Conservation (phyloP, 495 filamentous ascomycete genomes). For the Rostrohypoxylon terebratum region DNA sequence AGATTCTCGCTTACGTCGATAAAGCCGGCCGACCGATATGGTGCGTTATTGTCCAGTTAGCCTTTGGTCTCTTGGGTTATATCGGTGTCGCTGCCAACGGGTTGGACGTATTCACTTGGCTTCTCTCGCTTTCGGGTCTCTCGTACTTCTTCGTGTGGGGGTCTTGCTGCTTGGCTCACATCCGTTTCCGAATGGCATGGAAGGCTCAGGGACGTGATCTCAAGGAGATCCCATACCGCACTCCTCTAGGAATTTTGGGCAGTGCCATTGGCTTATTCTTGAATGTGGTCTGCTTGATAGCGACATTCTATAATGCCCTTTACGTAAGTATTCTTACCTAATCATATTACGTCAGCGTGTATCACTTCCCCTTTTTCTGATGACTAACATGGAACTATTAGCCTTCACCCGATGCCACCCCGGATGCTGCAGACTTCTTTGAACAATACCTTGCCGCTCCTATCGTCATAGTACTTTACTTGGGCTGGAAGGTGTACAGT, state of each 20-base stretch:
- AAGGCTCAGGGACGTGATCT: slow-evolving; percentile 63
- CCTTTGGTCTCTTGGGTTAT: slow-evolving; percentile 59
- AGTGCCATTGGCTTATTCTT: slow-evolving; percentile 70
- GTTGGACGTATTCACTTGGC: slow-evolving; percentile 66
- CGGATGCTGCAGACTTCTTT: slow-evolving; percentile 71
- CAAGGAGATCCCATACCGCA: slow-evolving; percentile 61
- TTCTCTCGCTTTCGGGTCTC: slow-evolving; percentile 75
- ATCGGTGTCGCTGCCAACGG: slow-evolving; percentile 46
- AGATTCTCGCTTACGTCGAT: slow-evolving; percentile 67
- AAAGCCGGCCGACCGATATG: slow-evolving; percentile 68
- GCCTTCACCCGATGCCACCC: slow-evolving; percentile 65
- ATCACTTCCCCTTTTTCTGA: neutral
- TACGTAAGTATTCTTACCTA: slow-evolving; percentile 52
- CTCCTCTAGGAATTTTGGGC: slow-evolving; percentile 70
- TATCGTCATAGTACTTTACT: slow-evolving; percentile 63
- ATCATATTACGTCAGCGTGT: neutral
- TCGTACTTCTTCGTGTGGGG: slow-evolving; percentile 78
- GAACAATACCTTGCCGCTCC: slow-evolving; percentile 70
- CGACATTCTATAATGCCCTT: slow-evolving; percentile 64
- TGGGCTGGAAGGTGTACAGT: slow-evolving; percentile 63
- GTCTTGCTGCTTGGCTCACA: slow-evolving; percentile 76
- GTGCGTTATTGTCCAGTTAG: slow-evolving; percentile 64
- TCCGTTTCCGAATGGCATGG: slow-evolving; percentile 74
- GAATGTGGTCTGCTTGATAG: slow-evolving; percentile 69
- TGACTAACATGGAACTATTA: slow-evolving; percentile 44